Conservation (phyloP, 1,284 basidiomycete species). For the Xerocomus nothofagi region DNA sequence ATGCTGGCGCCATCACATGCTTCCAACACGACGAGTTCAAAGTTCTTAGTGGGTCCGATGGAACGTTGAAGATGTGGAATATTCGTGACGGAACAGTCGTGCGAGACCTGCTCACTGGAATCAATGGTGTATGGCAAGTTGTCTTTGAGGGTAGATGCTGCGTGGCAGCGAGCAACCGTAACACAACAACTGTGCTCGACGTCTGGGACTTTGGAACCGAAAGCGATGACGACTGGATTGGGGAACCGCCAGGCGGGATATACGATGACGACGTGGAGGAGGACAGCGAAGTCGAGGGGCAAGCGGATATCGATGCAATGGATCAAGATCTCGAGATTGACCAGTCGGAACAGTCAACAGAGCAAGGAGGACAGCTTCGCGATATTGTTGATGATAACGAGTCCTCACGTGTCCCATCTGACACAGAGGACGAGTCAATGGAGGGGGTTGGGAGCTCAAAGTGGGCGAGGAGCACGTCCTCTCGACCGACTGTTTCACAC, state of each 20-base stretch:
- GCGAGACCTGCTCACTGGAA: constrained; percentile 83
- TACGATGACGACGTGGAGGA: constrained; percentile 57
- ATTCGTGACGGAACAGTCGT: constrained; percentile 81
- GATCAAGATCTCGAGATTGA: constrained; percentile 59
- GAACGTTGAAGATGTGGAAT: constrained; percentile 98
- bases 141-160: constrained; percentile 91
- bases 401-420: constrained; percentile 23
- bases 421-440: constrained; percentile 34
- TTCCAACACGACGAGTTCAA: constrained; percentile 98
- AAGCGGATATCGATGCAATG: constrained; percentile 61
- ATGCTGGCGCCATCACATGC: constrained; percentile 94
- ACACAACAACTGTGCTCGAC: constrained; percentile 75
- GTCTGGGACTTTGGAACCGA: constrained; percentile 84
- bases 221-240: constrained; percentile 58
- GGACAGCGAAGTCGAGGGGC: constrained; percentile 53
- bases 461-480: constrained; percentile 35
- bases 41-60: constrained; percentile 90
- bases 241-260: constrained; percentile 49
- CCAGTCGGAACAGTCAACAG: constrained; percentile 51
- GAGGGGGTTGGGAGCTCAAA: constrained; percentile 38
- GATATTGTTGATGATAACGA: constrained; percentile 35
- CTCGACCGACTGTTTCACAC: constrained; percentile 21
- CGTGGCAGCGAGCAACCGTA: constrained; percentile 87
- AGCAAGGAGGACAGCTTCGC: constrained; percentile 42
- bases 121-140: constrained; percentile 94